Evolutionary conservation across 2,329 filamentous ascomycete species (phyloP).

Genomic region (Tolypocladium inflatum): DNA sequence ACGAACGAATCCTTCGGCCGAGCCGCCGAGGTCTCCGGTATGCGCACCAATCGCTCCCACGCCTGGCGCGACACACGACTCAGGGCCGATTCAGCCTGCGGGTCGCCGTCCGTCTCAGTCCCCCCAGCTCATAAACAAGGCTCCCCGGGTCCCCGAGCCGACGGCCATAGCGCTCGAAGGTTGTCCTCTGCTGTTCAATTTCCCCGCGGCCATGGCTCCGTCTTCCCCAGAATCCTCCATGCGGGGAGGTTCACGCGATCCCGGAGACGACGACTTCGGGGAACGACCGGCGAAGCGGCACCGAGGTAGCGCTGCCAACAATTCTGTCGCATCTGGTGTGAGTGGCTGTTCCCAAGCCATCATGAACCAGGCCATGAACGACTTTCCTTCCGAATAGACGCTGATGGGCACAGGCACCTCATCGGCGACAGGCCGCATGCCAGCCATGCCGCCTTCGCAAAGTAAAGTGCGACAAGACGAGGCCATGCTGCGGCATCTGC

Average conservation of each 20-base stretch:
- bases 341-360: neutral
- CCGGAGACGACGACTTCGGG: neutral
- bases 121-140: neutral
- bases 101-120: too few species aligned
- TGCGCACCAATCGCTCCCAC: neutral
- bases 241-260: neutral
- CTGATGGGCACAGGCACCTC: neutral
- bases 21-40: neutral
- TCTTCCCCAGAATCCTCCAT: neutral
- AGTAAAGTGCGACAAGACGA: neutral
- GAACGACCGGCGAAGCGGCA: neutral
- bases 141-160: neutral
- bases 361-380: neutral
- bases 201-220: neutral
- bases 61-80: neutral
- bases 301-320: neutral
- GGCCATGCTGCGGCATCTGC: neutral
- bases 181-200: neutral
- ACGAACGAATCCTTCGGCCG: neutral
- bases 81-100: neutral
- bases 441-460: neutral
- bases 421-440: neutral
- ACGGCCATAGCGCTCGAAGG: neutral
- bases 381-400: neutral
- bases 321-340: neutral